Evolutionary conservation across 202 grass and related monocot genomes (phyloP).

Genomic region (Hordeum pubiflorum): DNA sequence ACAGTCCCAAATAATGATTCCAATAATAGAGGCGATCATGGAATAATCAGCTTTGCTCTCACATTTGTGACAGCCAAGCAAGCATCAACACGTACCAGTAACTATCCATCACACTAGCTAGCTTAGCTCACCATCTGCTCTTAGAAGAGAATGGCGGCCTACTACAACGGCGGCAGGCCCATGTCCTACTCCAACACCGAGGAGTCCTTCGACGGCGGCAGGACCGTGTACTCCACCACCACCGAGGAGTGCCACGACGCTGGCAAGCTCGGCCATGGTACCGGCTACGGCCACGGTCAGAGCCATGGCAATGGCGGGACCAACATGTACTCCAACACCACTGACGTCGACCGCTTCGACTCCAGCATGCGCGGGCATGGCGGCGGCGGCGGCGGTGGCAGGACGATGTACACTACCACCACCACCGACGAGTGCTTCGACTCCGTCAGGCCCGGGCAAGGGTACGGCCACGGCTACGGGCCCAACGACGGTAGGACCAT

Average conservation of each 20-base stretch:
- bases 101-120: neutral
- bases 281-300: neutral
- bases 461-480: neutral
- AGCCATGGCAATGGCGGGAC: neutral
- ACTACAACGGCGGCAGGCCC: conserved; percentile 4
- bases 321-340: conserved; percentile 20
- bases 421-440: neutral
- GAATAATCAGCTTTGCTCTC: neutral
- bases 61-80: neutral
- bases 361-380: neutral
- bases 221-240: neutral
- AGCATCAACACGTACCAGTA: neutral
- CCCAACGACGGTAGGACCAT: neutral
- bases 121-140: neutral
- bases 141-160: neutral
- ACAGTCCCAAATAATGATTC: neutral
- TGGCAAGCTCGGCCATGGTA: neutral
- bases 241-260: neutral
- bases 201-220: neutral
- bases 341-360: neutral
- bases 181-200: neutral
- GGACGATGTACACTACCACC: neutral
- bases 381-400: neutral
- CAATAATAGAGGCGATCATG: neutral
- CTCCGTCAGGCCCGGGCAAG: neutral